A percentile compares a stretch with the other conserved stretches of the same genome.
Conservation (phyloP, 176 grass and related monocot genomes). For the Oryza coarctata region DNA sequence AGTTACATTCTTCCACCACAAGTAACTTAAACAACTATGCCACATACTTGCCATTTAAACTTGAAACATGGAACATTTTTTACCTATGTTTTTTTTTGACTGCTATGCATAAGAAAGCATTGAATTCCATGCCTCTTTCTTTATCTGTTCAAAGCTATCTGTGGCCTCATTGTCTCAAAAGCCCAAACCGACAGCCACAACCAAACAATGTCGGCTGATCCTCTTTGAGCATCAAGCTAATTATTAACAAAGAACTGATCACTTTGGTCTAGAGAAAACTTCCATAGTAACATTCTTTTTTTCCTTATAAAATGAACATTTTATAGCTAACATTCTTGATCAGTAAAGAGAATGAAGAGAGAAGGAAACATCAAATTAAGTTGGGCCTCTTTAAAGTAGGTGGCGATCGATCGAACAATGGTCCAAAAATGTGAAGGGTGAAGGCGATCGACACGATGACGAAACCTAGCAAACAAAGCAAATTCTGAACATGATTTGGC, state of each 20-base stretch:
- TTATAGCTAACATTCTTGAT: background rate
- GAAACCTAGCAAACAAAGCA: background rate
- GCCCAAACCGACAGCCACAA: background rate
- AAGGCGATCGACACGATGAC: background rate
- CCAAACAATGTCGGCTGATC: background rate
- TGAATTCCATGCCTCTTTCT: too few relatives aligned
- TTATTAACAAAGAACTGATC: background rate
- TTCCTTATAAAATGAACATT: background rate
- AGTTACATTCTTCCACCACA: too few relatives aligned
- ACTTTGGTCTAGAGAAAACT: background rate
- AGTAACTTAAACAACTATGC: too few relatives aligned
- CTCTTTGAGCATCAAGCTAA: background rate
- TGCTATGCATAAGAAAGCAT: too few relatives aligned
- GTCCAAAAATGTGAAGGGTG: background rate
- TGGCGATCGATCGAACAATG: background rate
- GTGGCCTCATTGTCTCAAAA: background rate
- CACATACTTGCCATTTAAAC: too few relatives aligned
- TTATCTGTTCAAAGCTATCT: too few relatives aligned
- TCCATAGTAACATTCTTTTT: too few relatives aligned
- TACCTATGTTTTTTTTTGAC: too few relatives aligned
- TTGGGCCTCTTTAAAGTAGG: background rate
- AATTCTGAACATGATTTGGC: background rate
- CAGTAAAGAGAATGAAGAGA: background rate
- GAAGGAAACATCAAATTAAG: background rate
- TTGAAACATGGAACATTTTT: too few relatives aligned